Base-by-base conservation (phyloP, 208 protist species). In the Leishmania guyanensis region DNA sequence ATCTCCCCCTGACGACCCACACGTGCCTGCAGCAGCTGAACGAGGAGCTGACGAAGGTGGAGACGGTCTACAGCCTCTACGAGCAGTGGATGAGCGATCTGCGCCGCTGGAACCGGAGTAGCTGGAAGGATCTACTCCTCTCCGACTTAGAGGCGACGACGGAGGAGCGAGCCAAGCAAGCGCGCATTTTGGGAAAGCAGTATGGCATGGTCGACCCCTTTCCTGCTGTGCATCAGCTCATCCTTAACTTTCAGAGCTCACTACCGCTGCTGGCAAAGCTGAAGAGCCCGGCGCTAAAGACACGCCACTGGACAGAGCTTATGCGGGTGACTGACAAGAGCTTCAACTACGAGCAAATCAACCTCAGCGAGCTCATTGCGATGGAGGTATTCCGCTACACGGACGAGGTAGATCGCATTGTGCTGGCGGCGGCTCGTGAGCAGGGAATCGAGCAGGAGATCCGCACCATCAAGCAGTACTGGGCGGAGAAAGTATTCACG, bases 311-410 rank as follows among this genome's bases (percentile, higher is more conserved):
- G 99, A 87, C 96, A 80, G 92, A 99, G 88, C 91, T 99, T 36
- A 99, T 99, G 97, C 90, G 92, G 12, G 88, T 98, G 6, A 99
- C 99, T 22, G 92, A 88, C 1, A 94, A 96, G 80, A 89, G 94
- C 70, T 99, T 99, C 85, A 97, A 99, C 88, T 94, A 99, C 78
- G 96, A 98, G 82, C 97, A 98, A 71, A 99, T 99, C 84, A 99
- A 98, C 71, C 92, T 99, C 1, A 95, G 96, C 64, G 96, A 98
- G 74, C 91, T 99, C 60, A 99, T 99, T 81, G 94, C 94, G 50
- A 99, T 99, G 98, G 93, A 99, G 79, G 91, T 99, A 29, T 97
- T 97, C 83, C 86, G 96, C 73, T 99, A 93, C 89, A 92, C 82
- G 39, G 98, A 99, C 10, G 86, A 95, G 65, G 99, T 99, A 82